Evolutionary conservation across 176 grass and related monocot species (phyloP).

Genomic region (Rhynchospora pubera): DNA sequence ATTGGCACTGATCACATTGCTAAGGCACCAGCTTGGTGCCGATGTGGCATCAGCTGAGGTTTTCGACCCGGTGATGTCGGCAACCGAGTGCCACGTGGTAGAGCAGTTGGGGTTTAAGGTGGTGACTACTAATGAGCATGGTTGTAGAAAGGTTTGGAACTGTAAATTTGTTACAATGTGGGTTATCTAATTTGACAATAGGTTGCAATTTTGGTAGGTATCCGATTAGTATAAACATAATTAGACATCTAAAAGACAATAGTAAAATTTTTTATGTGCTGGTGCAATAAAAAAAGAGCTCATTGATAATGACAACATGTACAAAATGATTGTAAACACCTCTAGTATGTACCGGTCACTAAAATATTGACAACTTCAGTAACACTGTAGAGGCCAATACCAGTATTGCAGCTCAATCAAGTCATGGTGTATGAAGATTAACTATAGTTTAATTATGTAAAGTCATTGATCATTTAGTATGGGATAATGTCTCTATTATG

Average conservation of each 20-base stretch:
- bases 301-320: background rate
- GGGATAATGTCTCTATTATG: background rate
- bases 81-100: constrained; percentile 51
- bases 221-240: background rate
- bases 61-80: constrained; percentile 73
- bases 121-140: constrained; percentile 37
- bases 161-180: background rate
- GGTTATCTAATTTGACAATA: background rate
- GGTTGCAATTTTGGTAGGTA: background rate
- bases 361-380: background rate
- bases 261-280: background rate
- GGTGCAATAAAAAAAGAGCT: background rate
- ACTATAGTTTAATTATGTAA: background rate
- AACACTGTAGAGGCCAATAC: background rate
- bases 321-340: background rate
- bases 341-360: background rate
- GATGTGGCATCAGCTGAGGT: constrained; percentile 30
- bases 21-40: constrained; percentile 33
- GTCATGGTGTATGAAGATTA: background rate
- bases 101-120: constrained; percentile 48
- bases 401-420: background rate
- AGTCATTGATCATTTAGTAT: background rate
- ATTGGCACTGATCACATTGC: constrained; percentile 48
- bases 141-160: constrained; percentile 37
- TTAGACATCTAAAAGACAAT: background rate